These are phyloP conservation scores for Gossypium arboreum DNA, from an alignment of 345 rosid species.

Conservation along the genomic window DNA sequence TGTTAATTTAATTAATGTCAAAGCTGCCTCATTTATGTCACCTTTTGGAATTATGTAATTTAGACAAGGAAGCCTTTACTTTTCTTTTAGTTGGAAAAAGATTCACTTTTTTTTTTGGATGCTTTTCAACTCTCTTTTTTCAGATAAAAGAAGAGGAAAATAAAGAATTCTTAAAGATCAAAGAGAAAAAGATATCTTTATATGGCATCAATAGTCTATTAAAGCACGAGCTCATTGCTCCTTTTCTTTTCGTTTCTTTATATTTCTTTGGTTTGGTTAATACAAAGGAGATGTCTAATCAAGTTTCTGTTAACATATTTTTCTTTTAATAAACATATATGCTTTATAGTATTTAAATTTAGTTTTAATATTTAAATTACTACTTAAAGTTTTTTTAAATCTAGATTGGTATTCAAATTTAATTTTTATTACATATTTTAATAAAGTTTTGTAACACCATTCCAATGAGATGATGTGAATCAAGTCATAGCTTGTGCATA, in stretches of 20 bases:
- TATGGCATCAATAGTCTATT: background rate
- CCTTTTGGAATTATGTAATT: conserved; percentile 31
- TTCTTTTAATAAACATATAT: too few relatives aligned
- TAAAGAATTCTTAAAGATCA: conserved; percentile 13
- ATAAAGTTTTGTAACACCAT: too few relatives aligned
- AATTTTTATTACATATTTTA: too few relatives aligned
- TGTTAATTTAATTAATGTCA: conserved; percentile 26
- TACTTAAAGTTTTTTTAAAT: too few relatives aligned
- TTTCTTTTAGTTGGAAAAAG: conserved; percentile 31
- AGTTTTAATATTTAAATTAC: too few relatives aligned
- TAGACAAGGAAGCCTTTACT: conserved; percentile 43
- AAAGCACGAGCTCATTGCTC: background rate
- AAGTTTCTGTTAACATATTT: background rate
- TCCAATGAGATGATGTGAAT: too few relatives aligned
- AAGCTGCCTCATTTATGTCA: conserved; percentile 30
- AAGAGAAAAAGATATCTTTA: conserved; percentile 25
- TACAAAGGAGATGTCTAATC: conserved; percentile 3
- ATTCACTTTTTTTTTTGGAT: conserved; percentile 50
- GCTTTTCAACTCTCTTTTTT: conserved; percentile 48
- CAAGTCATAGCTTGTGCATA: too few relatives aligned
- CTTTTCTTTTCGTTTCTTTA: background rate
- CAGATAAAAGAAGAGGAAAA: conserved; percentile 1
- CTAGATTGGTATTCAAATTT: too few relatives aligned
- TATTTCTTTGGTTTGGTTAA: background rate
- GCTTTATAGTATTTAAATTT: too few relatives aligned